These are phyloP conservation scores for Colletotrichum sp. DNA, from an alignment of 2,329 filamentous ascomycete genomes.

Conservation along the genomic window DNA sequence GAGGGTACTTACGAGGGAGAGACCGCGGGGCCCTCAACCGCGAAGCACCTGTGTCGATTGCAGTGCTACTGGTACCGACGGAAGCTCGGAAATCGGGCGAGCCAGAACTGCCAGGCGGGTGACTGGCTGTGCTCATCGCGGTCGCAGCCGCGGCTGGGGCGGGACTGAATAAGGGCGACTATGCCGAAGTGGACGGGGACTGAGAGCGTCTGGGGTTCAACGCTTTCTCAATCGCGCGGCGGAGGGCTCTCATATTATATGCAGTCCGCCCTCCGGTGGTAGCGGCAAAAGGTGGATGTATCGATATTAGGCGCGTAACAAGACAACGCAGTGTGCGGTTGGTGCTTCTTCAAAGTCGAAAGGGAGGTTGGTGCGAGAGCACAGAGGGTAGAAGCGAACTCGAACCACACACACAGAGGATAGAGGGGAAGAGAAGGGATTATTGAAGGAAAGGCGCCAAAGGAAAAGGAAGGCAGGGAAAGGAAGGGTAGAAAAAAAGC, in stretches of 20 bases:
- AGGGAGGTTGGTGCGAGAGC: not conserved
- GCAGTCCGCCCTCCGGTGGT: constrained; percentile 5
- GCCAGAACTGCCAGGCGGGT: constrained; percentile 22
- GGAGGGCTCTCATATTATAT: constrained; percentile 21
- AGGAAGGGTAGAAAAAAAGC: not conserved
- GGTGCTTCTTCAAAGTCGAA: not conserved
- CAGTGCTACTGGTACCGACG: constrained; percentile 21
- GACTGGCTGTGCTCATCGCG: constrained; percentile 20
- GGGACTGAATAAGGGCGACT: not conserved
- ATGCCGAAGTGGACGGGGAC: not conserved
- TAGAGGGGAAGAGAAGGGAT: not conserved
- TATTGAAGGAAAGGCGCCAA: not conserved
- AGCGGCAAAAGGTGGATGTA: not conserved
- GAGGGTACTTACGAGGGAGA: constrained; percentile 31
- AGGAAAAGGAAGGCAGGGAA: not conserved
- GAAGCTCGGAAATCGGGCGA: constrained; percentile 21
- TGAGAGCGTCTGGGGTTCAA: constrained; percentile 13
- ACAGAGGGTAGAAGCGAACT: not conserved
- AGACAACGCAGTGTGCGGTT: not conserved
- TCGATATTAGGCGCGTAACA: not conserved
- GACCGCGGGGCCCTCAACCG: constrained; percentile 24
- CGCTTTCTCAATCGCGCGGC: constrained; percentile 8
- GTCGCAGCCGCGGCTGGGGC: constrained; percentile 5
- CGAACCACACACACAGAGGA: not conserved
- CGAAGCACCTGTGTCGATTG: constrained; percentile 13